Conservation (phyloP, 129 eudicot genomes). For the Flaveria robusta region DNA sequence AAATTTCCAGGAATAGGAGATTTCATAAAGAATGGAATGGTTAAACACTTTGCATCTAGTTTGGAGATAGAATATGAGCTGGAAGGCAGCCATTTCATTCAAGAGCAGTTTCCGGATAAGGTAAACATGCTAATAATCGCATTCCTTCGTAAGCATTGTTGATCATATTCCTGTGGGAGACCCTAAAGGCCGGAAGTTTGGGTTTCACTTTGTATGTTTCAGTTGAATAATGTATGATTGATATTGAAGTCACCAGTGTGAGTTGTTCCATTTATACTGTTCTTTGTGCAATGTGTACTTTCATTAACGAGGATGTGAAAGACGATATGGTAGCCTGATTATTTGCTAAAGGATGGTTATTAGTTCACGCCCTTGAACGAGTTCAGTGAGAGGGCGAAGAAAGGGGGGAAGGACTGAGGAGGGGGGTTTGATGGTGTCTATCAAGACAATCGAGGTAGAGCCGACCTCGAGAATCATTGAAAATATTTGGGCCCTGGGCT, state of each 20-base stretch:
- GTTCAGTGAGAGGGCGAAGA: too few relatives aligned
- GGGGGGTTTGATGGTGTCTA: too few relatives aligned
- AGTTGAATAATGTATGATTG: slow-evolving; percentile 16
- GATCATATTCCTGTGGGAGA: not conserved
- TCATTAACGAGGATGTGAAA: not conserved
- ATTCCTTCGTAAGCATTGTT: slow-evolving; percentile 4
- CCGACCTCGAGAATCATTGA: too few relatives aligned
- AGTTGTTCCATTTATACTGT: not conserved
- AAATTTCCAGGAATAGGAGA: slow-evolving; percentile 39
- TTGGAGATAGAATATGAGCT: not conserved
- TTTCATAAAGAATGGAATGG: slow-evolving; percentile 14
- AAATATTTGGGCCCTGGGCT: too few relatives aligned
- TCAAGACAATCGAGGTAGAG: too few relatives aligned
- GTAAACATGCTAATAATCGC: not conserved
- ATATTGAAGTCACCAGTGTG: not conserved
- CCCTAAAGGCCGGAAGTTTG: not conserved
- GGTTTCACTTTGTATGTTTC: not conserved
- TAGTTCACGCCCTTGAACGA: too few relatives aligned
- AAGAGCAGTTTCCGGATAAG: slow-evolving; percentile 20
- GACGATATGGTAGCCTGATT: not conserved
- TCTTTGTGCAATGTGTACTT: not conserved
- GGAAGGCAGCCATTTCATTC: slow-evolving; percentile 12
- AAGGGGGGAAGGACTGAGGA: too few relatives aligned
- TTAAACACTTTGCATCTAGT: slow-evolving; percentile 2
- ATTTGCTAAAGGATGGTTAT: too few relatives aligned